Evolutionary conservation across 2,329 filamentous ascomycete species (phyloP).

Genomic region (Calonectria crousiana): DNA sequence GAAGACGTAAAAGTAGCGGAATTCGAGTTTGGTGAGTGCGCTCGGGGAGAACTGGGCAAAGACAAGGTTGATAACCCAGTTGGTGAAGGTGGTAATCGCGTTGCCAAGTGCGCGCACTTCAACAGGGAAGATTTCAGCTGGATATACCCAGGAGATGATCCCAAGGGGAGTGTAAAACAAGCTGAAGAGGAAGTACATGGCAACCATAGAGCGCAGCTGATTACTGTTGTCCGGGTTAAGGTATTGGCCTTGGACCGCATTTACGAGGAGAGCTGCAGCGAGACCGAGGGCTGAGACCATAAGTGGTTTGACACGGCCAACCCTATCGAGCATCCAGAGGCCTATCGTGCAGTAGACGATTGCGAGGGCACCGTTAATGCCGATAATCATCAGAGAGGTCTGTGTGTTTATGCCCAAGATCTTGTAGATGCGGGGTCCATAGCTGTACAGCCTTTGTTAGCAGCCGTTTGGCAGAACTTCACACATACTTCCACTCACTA

Average conservation of each 20-base stretch:
- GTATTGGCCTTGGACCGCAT: slow-evolving; percentile 44
- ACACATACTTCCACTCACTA: slow-evolving; percentile 26
- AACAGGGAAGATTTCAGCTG: slow-evolving; percentile 55
- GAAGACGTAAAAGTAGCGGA: slow-evolving; percentile 57
- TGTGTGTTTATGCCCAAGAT: slow-evolving; percentile 57
- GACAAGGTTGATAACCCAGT: slow-evolving; percentile 53
- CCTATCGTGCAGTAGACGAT: slow-evolving; percentile 61
- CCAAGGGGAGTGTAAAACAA: slow-evolving; percentile 50
- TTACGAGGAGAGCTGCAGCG: slow-evolving; percentile 43
- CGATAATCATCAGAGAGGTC: slow-evolving; percentile 63
- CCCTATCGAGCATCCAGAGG: slow-evolving; percentile 57
- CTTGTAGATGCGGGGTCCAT: slow-evolving; percentile 54
- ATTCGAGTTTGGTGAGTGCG: slow-evolving; percentile 56
- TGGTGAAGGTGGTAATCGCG: slow-evolving; percentile 45
- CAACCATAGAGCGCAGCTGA: slow-evolving; percentile 46
- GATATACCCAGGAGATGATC: slow-evolving; percentile 57
- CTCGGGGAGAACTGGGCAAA: slow-evolving; percentile 63
- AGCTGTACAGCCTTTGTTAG: slow-evolving; percentile 26
- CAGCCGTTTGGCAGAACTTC: neutral
- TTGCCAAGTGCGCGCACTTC: slow-evolving; percentile 47
- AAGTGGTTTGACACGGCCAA: slow-evolving; percentile 62
- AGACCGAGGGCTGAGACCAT: slow-evolving; percentile 53
- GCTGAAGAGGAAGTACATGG: slow-evolving; percentile 52
- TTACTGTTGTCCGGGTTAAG: slow-evolving; percentile 39
- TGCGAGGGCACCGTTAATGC: slow-evolving; percentile 62